Conservation (phyloP, 2,329 filamentous ascomycete genomes). For the Aspergillus sp. region DNA sequence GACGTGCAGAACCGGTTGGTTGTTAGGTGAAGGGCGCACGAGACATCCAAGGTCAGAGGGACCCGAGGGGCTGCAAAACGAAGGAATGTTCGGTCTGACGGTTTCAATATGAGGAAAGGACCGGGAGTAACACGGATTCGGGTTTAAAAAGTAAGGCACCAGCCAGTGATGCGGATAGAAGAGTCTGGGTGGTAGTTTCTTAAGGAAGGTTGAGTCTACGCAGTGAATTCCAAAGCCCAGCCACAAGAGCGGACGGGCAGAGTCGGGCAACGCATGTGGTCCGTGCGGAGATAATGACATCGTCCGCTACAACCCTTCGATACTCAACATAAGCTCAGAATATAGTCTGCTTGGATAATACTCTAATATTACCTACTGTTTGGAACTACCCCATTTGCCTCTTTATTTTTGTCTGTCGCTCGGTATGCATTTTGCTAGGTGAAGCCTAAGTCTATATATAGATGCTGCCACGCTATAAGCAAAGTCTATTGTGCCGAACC, state of each 20-base stretch:
- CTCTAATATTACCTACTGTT: background rate
- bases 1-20: slow-evolving; percentile 3
- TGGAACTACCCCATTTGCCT: background rate
- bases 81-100: background rate
- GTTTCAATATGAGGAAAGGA: background rate
- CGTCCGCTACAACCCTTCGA: background rate
- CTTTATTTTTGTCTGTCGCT: background rate
- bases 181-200: background rate
- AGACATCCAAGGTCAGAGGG: slow-evolving; percentile 11
- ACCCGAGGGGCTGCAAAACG: background rate
- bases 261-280: slow-evolving; percentile 4
- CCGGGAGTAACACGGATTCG: background rate
- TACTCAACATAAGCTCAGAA: background rate
- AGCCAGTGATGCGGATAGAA: slow-evolving; percentile 11
- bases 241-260: background rate
- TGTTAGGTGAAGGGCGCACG: slow-evolving; percentile 7
- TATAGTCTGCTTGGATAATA: background rate
- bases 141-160: slow-evolving; percentile 5
- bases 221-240: background rate
- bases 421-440: background rate
- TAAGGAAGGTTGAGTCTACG: background rate
- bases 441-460: background rate
- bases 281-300: slow-evolving; percentile 5
- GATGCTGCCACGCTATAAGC: no score
- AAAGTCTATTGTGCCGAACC: no score